Conservation (phyloP, 2,329 filamentous ascomycete species). For the Trichophyton simii region DNA sequence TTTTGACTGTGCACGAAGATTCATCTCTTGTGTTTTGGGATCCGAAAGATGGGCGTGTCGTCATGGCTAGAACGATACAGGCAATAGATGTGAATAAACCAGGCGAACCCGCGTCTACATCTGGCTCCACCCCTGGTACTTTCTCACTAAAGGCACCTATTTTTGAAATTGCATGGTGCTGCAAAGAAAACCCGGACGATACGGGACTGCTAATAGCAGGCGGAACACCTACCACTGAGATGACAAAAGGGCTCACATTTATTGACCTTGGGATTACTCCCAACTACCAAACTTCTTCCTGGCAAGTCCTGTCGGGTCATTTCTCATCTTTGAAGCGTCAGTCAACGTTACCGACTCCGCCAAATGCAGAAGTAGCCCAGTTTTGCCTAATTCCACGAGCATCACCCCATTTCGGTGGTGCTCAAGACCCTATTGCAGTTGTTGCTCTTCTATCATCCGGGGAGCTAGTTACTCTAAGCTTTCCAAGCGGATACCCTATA, state of each 20-base stretch:
- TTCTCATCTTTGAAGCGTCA: conserved; percentile 64
- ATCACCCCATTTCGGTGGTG: conserved; percentile 75
- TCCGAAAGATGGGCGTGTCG: conserved; percentile 67
- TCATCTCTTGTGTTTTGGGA: conserved; percentile 92
- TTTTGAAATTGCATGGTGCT: conserved; percentile 77
- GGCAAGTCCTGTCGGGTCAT: conserved; percentile 68
- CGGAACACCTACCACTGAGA: conserved; percentile 54
- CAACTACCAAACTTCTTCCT: conserved; percentile 80
- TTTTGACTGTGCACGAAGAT: conserved; percentile 79
- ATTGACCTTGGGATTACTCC: conserved; percentile 82
- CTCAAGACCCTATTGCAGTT: conserved; percentile 80
- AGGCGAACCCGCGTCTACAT: conserved; percentile 26
- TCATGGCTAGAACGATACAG: conserved; percentile 71
- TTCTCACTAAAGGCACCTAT: conserved; percentile 60
- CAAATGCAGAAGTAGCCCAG: conserved; percentile 62
- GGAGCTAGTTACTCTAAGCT: conserved; percentile 78
- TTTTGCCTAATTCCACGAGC: conserved; percentile 71
- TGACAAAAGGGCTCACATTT: conserved; percentile 69
- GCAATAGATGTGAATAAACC: conserved; percentile 62
- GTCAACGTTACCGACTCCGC: conserved; percentile 60
- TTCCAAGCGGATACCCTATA: conserved; percentile 83
- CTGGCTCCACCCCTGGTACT: conserved; percentile 35
- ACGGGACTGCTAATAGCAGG: conserved; percentile 80
- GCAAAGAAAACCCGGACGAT: conserved; percentile 85
- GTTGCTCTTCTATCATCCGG: conserved; percentile 71